Evolutionary conservation across 495 filamentous ascomycete species (phyloP).

Genomic region (Evernia prunastri): DNA sequence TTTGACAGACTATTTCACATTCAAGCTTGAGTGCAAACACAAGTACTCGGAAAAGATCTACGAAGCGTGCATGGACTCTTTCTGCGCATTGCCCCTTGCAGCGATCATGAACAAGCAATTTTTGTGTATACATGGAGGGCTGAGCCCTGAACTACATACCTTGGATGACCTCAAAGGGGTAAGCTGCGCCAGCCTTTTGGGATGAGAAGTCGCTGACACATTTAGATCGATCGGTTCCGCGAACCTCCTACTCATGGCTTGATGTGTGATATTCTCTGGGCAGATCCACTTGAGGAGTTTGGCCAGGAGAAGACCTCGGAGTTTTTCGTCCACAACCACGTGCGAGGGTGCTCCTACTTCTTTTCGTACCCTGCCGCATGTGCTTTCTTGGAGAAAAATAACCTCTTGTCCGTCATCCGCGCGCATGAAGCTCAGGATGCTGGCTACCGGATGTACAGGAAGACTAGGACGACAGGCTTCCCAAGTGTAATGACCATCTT

Average conservation of each 20-base stretch:
- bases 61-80: conserved; percentile 96
- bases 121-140: conserved; percentile 92
- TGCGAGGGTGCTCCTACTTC: conserved; percentile 97
- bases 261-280: conserved; percentile 99
- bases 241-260: conserved; percentile 95
- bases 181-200: conserved; percentile 30
- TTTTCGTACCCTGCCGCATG: conserved; percentile 99
- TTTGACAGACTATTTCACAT: conserved; percentile 98
- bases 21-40: conserved; percentile 98
- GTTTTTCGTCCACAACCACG: conserved; percentile 96
- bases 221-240: conserved; percentile 90
- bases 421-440: conserved; percentile 99
- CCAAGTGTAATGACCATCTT: conserved; percentile 99
- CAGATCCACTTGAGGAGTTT: conserved; percentile 97
- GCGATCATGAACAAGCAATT: conserved; percentile 99
- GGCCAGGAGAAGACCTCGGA: conserved; percentile 97
- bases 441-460: conserved; percentile 97
- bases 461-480: conserved; percentile 95
- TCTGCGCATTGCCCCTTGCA: conserved; percentile 88
- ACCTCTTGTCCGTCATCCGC: conserved; percentile 92
- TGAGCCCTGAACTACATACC: conserved; percentile 93
- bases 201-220: conserved; percentile 12
- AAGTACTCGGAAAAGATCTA: conserved; percentile 96
- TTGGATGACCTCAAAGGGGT: conserved; percentile 87
- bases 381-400: conserved; percentile 97